Percentiles rank a stretch among this genome's conserved stretches.
Evolutionary conservation across 2,329 filamentous ascomycete genomes (phyloP).

Genomic region (Pestalotiopsis sp.): DNA sequence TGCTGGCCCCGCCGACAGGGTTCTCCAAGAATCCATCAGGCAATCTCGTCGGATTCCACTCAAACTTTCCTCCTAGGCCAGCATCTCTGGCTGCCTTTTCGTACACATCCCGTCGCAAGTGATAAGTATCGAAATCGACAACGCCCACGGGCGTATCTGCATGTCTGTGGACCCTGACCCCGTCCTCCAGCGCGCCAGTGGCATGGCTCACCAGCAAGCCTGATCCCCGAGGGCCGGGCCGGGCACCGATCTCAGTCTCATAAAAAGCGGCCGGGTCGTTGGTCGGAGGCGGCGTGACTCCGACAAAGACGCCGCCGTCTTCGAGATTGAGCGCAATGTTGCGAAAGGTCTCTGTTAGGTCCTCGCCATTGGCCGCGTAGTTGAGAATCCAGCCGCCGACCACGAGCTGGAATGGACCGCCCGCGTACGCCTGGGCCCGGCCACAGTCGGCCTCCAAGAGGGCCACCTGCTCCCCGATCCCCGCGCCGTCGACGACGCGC

Average conservation of each 20-base stretch:
- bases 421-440: slow-evolving; percentile 21
- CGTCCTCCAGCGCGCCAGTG: neutral
- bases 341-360: slow-evolving; percentile 34
- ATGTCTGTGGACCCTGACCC: slow-evolving; percentile 5
- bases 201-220: neutral
- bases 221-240: neutral
- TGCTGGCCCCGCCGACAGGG: neutral
- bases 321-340: slow-evolving; percentile 36
- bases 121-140: slow-evolving; percentile 27
- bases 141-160: slow-evolving; percentile 11
- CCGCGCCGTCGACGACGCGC: slow-evolving; percentile 9
- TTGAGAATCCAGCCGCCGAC: slow-evolving; percentile 39
- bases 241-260: neutral
- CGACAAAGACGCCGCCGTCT: slow-evolving; percentile 34
- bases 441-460: slow-evolving; percentile 28
- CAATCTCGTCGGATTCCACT: slow-evolving; percentile 26
- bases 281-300: slow-evolving; percentile 21
- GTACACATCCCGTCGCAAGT: slow-evolving; percentile 29
- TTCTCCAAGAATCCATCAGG: slow-evolving; percentile 15
- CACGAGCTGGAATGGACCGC: slow-evolving; percentile 36
- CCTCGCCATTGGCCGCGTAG: slow-evolving; percentile 30
- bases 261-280: slow-evolving; percentile 16
- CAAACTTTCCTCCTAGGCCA: slow-evolving; percentile 25
- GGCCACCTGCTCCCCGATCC: slow-evolving; percentile 10
- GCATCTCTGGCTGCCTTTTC: slow-evolving; percentile 29